Conservation (phyloP, 257 asterid species). For the Gentiana dahurica region DNA sequence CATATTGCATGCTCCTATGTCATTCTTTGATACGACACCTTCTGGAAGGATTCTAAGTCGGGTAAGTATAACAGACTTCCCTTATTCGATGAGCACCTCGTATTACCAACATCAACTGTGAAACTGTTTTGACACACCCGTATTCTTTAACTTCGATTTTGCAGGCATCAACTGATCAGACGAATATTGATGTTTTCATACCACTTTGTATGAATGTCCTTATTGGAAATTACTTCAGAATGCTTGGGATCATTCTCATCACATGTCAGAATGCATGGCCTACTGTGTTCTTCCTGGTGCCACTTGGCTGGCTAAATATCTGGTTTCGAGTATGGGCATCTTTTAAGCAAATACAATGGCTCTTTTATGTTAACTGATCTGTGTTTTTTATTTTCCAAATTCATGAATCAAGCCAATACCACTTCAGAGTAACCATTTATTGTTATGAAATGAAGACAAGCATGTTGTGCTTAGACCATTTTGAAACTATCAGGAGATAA, state of each 20-base stretch:
- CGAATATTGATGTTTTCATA: conserved; percentile 67
- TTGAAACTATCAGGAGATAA: background rate
- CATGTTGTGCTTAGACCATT: background rate
- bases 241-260: conserved; percentile 61
- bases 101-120: background rate
- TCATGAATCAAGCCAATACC: no score
- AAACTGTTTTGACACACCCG: background rate
- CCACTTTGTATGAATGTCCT: conserved; percentile 57
- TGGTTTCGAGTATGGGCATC: conserved; percentile 72
- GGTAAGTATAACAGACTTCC: conserved; percentile 32
- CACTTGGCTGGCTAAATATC: conserved; percentile 81
- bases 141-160: conserved; percentile 4
- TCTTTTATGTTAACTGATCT: background rate
- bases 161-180: conserved; percentile 93
- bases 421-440: no score
- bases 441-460: background rate
- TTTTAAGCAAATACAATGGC: background rate
- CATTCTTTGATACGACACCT: conserved; percentile 96
- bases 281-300: conserved; percentile 57
- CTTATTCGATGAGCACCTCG: background rate
- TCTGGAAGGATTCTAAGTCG: conserved; percentile 93
- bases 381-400: no score
- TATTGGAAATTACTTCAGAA: conserved; percentile 40
- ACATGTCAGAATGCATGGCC: conserved; percentile 98
- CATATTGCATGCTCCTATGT: conserved; percentile 94